These are phyloP conservation scores for Phytophthora constricta DNA, from an alignment of 352 stramenopile species.

Conservation along the genomic window DNA sequence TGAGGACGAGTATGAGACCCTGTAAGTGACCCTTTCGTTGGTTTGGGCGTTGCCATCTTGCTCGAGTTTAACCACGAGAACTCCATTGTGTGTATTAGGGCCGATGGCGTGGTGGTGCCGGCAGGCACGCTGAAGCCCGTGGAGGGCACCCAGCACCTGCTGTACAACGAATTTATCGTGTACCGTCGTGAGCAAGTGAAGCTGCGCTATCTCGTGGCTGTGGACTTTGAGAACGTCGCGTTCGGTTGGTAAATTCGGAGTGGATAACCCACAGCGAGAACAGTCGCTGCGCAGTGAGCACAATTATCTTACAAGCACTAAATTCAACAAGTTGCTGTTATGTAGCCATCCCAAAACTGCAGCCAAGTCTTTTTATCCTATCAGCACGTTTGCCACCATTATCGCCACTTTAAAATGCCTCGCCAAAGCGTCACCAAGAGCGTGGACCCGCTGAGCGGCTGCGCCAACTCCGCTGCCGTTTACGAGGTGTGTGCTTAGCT, in stretches of 20 bases:
- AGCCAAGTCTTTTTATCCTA: not conserved
- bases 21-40: conserved; percentile 9
- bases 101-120: conserved; percentile 49
- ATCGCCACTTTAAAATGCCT: conserved; percentile 1
- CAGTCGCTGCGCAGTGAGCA: not conserved
- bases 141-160: conserved; percentile 26
- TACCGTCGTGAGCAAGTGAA: conserved; percentile 54
- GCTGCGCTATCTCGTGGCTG: conserved; percentile 41
- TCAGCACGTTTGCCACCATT: not conserved
- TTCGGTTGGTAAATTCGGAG: conserved; percentile 19
- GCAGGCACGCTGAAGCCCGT: conserved; percentile 32
- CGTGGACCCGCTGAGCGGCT: conserved; percentile 43
- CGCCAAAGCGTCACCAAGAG: conserved; percentile 19
- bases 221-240: conserved; percentile 31
- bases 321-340: not conserved
- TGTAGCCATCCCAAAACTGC: no score
- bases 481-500: conserved; percentile 28
- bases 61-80: no score
- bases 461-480: conserved; percentile 26
- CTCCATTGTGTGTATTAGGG: conserved; percentile 6
- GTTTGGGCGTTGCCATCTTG: not conserved
- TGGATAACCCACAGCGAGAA: no score
- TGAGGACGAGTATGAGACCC: conserved; percentile 30
- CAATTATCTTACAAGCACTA: not conserved
- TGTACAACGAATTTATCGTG: conserved; percentile 62